Evolutionary conservation across 2,329 filamentous ascomycete genomes (phyloP).

Genomic region (Thermomyces lanuginosus): DNA sequence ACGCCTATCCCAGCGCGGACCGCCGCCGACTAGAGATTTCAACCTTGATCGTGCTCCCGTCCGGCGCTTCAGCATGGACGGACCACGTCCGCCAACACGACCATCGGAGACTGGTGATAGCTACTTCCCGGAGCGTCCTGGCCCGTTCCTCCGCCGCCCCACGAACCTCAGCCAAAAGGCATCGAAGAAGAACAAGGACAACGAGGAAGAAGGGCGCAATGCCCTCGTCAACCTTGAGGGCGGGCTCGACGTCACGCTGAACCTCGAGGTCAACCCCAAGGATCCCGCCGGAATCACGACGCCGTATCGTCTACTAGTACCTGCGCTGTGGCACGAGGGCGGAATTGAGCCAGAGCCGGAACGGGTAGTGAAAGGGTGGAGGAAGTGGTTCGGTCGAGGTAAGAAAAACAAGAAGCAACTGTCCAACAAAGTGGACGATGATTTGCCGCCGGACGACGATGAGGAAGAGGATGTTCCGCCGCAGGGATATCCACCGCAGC

Average conservation of each 20-base stretch:
- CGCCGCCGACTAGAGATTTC: slow-evolving; percentile 26
- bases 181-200: slow-evolving; percentile 39
- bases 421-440: background rate
- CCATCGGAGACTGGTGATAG: slow-evolving; percentile 16
- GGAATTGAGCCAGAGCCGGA: slow-evolving; percentile 21
- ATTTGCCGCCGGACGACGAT: background rate
- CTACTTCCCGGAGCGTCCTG: slow-evolving; percentile 22
- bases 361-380: slow-evolving; percentile 23
- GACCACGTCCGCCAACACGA: slow-evolving; percentile 11
- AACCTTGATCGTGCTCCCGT: slow-evolving; percentile 13
- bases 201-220: slow-evolving; percentile 35
- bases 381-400: slow-evolving; percentile 20
- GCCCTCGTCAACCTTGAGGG: slow-evolving; percentile 58
- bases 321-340: slow-evolving; percentile 46
- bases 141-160: slow-evolving; percentile 49
- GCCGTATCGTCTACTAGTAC: slow-evolving; percentile 75
- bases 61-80: slow-evolving; percentile 23
- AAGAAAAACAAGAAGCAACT: slow-evolving; percentile 10
- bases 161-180: slow-evolving; percentile 52
- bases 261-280: slow-evolving; percentile 71
- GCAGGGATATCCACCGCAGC: background rate
- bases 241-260: slow-evolving; percentile 72
- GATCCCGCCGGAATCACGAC: slow-evolving; percentile 79
- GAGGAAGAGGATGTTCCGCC: background rate
- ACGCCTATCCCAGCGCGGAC: slow-evolving; percentile 30